Conservation (phyloP, 2,329 filamentous ascomycete species). For the Xylariaceae sp. region DNA sequence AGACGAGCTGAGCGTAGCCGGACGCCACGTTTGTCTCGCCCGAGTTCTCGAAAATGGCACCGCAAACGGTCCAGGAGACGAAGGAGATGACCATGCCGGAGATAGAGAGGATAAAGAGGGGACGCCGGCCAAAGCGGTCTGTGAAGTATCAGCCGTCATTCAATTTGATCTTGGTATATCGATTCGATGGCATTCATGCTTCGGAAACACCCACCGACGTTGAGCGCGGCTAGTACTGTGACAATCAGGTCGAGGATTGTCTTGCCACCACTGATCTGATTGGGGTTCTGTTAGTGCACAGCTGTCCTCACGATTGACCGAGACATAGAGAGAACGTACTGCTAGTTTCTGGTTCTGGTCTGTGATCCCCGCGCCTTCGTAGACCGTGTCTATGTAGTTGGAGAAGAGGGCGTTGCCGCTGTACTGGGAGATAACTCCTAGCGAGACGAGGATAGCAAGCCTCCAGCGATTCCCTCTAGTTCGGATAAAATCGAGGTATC, state of each 20-base stretch:
- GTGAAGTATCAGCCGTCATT: too few relatives aligned
- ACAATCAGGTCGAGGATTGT: slow-evolving; percentile 56
- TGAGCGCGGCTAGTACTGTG: slow-evolving; percentile 48
- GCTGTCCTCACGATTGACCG: not conserved
- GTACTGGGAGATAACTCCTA: slow-evolving; percentile 65
- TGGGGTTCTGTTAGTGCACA: not conserved
- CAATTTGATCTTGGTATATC: too few relatives aligned
- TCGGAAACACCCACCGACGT: slow-evolving; percentile 34
- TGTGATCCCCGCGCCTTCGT: slow-evolving; percentile 56
- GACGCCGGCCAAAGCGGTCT: slow-evolving; percentile 46
- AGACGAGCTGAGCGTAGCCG: slow-evolving; percentile 51
- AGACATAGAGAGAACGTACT: slow-evolving; percentile 26
- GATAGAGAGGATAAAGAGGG: slow-evolving; percentile 48
- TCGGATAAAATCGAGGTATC: slow-evolving; percentile 56
- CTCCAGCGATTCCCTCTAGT: slow-evolving; percentile 63
- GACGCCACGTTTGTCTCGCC: slow-evolving; percentile 38
- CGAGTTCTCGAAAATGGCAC: slow-evolving; percentile 48
- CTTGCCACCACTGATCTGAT: slow-evolving; percentile 47
- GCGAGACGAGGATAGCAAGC: slow-evolving; percentile 55
- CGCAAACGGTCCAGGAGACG: slow-evolving; percentile 46
- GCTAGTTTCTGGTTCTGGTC: slow-evolving; percentile 52
- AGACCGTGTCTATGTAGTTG: slow-evolving; percentile 63
- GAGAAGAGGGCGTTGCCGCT: slow-evolving; percentile 63
- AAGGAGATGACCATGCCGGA: slow-evolving; percentile 45
- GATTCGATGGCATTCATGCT: too few relatives aligned